These are phyloP conservation scores for Wickerhamiella infanticola DNA, from an alignment of 1,139 yeast genomes.

Conservation along the genomic window DNA sequence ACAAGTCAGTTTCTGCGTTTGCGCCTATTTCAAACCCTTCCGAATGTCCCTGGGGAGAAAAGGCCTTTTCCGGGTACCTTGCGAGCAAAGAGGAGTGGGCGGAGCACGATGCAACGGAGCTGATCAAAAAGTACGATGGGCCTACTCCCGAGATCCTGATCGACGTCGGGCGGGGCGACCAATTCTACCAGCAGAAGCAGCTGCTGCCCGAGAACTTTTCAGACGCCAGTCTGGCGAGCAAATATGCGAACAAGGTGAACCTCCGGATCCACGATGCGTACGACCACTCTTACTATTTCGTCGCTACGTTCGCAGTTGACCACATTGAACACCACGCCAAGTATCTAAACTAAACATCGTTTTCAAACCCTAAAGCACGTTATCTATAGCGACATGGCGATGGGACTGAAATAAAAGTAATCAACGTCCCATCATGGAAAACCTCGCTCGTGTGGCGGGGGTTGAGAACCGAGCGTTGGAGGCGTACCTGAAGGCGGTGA, in stretches of 20 bases:
- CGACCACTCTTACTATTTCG: conserved; percentile 83
- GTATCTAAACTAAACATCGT: conserved; percentile 27
- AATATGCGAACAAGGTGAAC: conserved; percentile 45
- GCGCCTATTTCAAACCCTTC: conserved; percentile 79
- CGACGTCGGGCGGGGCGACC: conserved; percentile 70
- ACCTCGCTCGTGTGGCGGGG: not conserved
- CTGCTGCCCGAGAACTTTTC: conserved; percentile 62
- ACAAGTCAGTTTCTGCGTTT: conserved; percentile 77
- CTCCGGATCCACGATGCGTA: conserved; percentile 62
- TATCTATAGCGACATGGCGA: no score
- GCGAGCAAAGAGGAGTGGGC: conserved; percentile 41
- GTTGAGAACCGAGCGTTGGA: not conserved
- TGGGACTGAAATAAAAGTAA: no score
- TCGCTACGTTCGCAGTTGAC: conserved; percentile 64
- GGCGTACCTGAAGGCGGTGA: not conserved
- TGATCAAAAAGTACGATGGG: conserved; percentile 42
- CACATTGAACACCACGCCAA: conserved; percentile 84
- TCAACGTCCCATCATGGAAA: not conserved
- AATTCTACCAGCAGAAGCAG: conserved; percentile 52
- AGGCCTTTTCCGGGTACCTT: conserved; percentile 65
- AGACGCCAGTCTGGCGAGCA: conserved; percentile 44
- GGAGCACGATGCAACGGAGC: conserved; percentile 65
- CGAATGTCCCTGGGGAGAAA: conserved; percentile 70
- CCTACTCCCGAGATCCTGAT: conserved; percentile 51
- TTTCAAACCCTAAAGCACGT: no score